phyloP scores from a whole-genome alignment of 805 yeast species.

The Barnettozyma californica region DNA sequence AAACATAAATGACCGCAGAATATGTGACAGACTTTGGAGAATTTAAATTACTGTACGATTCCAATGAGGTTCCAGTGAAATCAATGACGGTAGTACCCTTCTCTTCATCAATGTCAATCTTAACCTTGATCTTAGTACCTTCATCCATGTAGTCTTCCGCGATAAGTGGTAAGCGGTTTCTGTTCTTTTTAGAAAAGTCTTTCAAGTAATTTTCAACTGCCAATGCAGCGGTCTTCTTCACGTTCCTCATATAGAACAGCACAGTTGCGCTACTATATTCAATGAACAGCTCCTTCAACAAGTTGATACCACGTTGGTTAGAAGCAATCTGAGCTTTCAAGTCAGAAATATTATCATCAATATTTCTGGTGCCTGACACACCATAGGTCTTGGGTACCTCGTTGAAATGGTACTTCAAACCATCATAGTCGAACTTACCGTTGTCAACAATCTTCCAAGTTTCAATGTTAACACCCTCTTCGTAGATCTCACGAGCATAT shows the following conservation, averaged over 20 bases:
- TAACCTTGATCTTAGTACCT: constrained; percentile 44
- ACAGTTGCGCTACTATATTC: constrained; percentile 41
- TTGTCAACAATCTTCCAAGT: constrained; percentile 44
- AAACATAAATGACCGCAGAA: constrained; percentile 48
- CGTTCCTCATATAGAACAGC: constrained; percentile 41
- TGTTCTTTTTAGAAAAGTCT: constrained; percentile 38
- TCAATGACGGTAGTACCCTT: constrained; percentile 42
- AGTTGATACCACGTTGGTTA: constrained; percentile 44
- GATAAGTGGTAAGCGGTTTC: constrained; percentile 29
- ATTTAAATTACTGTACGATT: constrained; percentile 47
- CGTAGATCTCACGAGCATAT: constrained; percentile 44
- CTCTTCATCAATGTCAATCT: constrained; percentile 34
- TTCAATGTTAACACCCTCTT: constrained; percentile 53
- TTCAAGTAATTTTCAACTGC: constrained; percentile 36
- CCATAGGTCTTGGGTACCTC: constrained; percentile 46
- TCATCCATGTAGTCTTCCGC: constrained; percentile 52
- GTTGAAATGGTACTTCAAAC: constrained; percentile 39
- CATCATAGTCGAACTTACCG: constrained; percentile 49
- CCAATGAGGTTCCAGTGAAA: constrained; percentile 47
- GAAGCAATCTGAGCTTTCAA: constrained; percentile 47
- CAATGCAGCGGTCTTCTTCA: constrained; percentile 40
- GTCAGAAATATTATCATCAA: constrained; percentile 48
- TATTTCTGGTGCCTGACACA: constrained; percentile 49
- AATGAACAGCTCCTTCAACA: constrained; percentile 36
- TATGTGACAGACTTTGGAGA: constrained; percentile 51